Evolutionary conservation across 1,139 yeast genomes (phyloP), one percentile per base, ranked within the genome.

Genomic region (Yamadazyma sp.): DNA sequence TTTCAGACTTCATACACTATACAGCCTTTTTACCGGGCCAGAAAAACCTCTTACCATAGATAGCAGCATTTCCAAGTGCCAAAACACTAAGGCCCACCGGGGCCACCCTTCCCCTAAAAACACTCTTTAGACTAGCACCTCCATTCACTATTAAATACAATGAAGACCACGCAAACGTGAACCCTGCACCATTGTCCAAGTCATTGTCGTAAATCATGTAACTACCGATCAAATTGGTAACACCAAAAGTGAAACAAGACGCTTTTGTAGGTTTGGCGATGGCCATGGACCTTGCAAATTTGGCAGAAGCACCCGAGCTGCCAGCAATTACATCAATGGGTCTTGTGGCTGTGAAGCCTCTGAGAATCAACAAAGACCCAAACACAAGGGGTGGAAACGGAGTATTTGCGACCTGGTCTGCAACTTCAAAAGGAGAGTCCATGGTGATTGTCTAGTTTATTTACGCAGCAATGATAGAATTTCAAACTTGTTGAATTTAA

Each of bases 111-210:
- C 61, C 65, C 22, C 57, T 43, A 27, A 67, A 39, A 35, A 67
- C 27, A 47, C 71, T 61, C 39, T 61, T 61, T 26, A 87, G 42
- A 3, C 87, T 73, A 1, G 80, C 70, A 29, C 70, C 73, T 4
- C 94, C 92, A 56, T 88, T 86, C 7, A 85, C 89, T 29, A 90
- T 56, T 42, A 86, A 56, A 54, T 88, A 92, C 39, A 90, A 64
- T 3, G 86, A 58, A 12, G 89, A 79, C 97, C 97, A 92, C 3
- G 95, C 96, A 53, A 86, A 76, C 6, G 80, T 72, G 61, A 92
- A 87, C 0, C 97, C 97, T 1, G 95, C 78, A 6, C 96, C 97
- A 61, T 87, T 84, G 37, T 78, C 74, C 27, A 80, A 65, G 53
- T 89, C 97, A 13, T 89, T 86, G 55, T 90, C 97, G 48, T 70